phyloP scores from a whole-genome alignment of 1,284 basidiomycete species.

The Rhizoctonia solani region DNA sequence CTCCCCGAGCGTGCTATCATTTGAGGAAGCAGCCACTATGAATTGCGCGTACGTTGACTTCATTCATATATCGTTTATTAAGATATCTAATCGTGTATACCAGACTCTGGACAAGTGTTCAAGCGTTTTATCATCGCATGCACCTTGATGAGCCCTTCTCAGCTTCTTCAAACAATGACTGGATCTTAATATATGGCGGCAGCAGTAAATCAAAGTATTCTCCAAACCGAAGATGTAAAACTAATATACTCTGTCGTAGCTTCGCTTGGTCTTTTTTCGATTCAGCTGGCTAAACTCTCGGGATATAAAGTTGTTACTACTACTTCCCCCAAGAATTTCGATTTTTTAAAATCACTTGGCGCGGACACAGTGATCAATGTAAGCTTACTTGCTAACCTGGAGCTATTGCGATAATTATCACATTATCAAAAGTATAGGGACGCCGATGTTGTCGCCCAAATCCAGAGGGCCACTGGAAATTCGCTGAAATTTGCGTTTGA shows the following conservation, averaged over 20 bases:
- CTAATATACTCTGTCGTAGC: conserved; percentile 20
- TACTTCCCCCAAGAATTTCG: conserved; percentile 46
- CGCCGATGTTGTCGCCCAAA: conserved; percentile 38
- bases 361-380: conserved; percentile 45
- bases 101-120: conserved; percentile 41
- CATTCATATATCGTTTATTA: neutral
- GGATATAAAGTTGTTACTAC: conserved; percentile 46
- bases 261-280: conserved; percentile 44
- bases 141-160: conserved; percentile 38
- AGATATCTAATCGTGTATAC: neutral
- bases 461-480: conserved; percentile 40
- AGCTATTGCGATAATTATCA: conserved; percentile 6
- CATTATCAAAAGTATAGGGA: neutral
- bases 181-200: conserved; percentile 23
- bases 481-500: conserved; percentile 37
- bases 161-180: neutral
- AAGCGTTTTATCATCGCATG: conserved; percentile 42
- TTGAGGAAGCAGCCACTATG: conserved; percentile 43
- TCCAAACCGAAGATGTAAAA: neutral
- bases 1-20: conserved; percentile 39
- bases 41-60: conserved; percentile 30
- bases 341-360: conserved; percentile 45
- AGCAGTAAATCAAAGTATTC: neutral
- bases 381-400: neutral
- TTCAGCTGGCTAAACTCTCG: conserved; percentile 46